Evolutionary conservation across 768 basidiomycete genomes (phyloP), one percentile per base, ranked within the genome.

Genomic region (Boletus reticuloceps): DNA sequence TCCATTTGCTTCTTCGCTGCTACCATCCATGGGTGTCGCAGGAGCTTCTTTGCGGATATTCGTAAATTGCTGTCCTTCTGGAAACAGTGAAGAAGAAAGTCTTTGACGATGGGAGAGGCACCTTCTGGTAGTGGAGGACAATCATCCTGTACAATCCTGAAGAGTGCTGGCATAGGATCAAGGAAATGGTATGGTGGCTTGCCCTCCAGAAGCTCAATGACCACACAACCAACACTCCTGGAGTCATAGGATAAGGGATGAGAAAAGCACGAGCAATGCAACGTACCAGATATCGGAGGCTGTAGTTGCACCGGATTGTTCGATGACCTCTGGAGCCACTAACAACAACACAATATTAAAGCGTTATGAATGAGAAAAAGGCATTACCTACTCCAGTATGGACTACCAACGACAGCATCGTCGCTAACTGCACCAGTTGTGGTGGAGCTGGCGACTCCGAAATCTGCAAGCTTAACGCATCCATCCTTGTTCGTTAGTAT

Each of bases 301-400:
- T 1, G 96, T 97, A 1, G 94, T 95, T 31, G 97, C 96, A 31
- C 97, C 97, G 31, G 88, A 89, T 71, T 99, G 97, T 64, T 99
- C 97, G 54, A 99, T 98, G 45, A 99, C 92, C 73, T 99, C 97
- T 3, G 97, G 97, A 10, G 97, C 95, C 97, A 99, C 90, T 91
- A 60, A 39, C 54, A 44, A 58, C 48, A 38, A 51, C 47, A 49
- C 7, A 12, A 44, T 17, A 43, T 55, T 50, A 65, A 44, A 47
- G 27, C 31, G 17, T 17, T 47, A 19, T 51, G 39, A 34, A 19
- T 55, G 39, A 50, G 43, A 29, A 27, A 14, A 44, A 51, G 44
- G 49, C 34, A 40, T 50, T 4, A 81, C 88, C 61, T 71, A 94
- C 91, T 99, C 96, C 96, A 99, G 68, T 99, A 99, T 5, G 96